A percentile compares a stretch with the other conserved stretches of the same genome.
These are phyloP conservation scores for Hymenoscyphus albidus DNA, from an alignment of 2,329 filamentous ascomycete genomes.

Conservation along the genomic window DNA sequence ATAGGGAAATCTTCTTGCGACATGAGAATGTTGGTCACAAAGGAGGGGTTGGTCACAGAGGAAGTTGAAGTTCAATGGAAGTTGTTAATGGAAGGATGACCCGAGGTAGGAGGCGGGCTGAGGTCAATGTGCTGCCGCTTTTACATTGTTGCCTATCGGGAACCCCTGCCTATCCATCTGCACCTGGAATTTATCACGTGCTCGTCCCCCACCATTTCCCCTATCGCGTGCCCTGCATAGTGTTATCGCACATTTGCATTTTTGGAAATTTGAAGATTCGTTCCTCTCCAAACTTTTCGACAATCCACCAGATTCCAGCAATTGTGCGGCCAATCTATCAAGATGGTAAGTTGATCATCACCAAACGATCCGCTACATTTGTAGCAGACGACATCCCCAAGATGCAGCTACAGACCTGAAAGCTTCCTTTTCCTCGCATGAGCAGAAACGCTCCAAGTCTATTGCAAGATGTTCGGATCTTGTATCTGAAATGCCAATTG, in stretches of 20 bases:
- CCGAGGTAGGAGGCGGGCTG: background rate
- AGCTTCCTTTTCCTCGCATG: constrained; percentile 26
- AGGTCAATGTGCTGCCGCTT: background rate
- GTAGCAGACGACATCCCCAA: constrained; percentile 6
- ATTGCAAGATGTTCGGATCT: constrained; percentile 95
- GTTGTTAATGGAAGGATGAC: background rate
- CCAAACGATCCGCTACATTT: constrained; percentile 14
- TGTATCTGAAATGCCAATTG: constrained; percentile 97
- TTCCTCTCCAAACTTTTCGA: constrained; percentile 30
- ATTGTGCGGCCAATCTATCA: constrained; percentile 45
- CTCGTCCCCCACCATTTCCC: background rate
- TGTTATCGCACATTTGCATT: constrained; percentile 4
- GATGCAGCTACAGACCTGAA: constrained; percentile 10
- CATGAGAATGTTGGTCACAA: constrained; percentile 18
- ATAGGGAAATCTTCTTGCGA: constrained; percentile 32
- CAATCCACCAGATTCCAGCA: constrained; percentile 43
- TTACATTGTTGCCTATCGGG: background rate
- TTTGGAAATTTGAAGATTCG: constrained; percentile 15
- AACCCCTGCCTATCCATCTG: too few relatives aligned
- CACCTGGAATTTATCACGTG: background rate
- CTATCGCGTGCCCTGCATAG: background rate
- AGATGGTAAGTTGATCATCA: constrained; percentile 61
- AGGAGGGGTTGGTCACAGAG: background rate
- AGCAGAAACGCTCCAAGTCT: constrained; percentile 46
- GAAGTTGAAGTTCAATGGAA: background rate